These are phyloP conservation scores for Neocallimastix lanati DNA, from an alignment of 192 early-diverging fungal species.

Conservation along the genomic window DNA sequence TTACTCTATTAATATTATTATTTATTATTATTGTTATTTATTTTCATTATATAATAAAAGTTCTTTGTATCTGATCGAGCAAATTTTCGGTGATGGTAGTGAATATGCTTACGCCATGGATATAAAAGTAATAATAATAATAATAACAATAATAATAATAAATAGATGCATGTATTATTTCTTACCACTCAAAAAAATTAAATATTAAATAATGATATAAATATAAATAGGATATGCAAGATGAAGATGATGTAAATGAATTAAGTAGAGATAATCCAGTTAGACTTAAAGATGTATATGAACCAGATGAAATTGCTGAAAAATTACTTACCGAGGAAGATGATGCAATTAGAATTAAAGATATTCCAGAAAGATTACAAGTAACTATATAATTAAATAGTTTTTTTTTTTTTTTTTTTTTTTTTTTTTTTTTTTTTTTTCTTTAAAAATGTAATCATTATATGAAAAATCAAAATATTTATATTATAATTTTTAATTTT, in stretches of 20 bases:
- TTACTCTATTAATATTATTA: too few species aligned
- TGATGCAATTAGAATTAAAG: conserved; percentile 65
- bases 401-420: not conserved
- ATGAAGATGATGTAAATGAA: conserved; percentile 11
- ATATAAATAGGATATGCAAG: conserved; percentile 10
- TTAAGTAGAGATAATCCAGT: not conserved
- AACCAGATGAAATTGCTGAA: conserved; percentile 71
- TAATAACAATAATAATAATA: too few species aligned
- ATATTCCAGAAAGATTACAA: conserved; percentile 87
- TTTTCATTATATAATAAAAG: conserved; percentile 7
- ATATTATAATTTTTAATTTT: too few species aligned
- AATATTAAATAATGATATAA: conserved; percentile 1
- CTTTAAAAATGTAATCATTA: too few species aligned
- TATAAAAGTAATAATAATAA: conserved; percentile 5
- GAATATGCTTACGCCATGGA: conserved; percentile 66
- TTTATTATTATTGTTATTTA: conserved; percentile 1
- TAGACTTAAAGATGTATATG: conserved; percentile 20
- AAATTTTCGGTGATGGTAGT: conserved; percentile 83
- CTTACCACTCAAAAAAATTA: too few species aligned
- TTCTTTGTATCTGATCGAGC: conserved; percentile 56
- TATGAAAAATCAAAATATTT: too few species aligned
- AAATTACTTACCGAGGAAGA: conserved; percentile 84
- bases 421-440: too few species aligned
- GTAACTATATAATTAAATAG: conserved; percentile 11
- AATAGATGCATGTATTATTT: too few species aligned